These are phyloP conservation scores for Pugionium cornutum DNA, from an alignment of 345 rosid species.

Conservation along the genomic window DNA sequence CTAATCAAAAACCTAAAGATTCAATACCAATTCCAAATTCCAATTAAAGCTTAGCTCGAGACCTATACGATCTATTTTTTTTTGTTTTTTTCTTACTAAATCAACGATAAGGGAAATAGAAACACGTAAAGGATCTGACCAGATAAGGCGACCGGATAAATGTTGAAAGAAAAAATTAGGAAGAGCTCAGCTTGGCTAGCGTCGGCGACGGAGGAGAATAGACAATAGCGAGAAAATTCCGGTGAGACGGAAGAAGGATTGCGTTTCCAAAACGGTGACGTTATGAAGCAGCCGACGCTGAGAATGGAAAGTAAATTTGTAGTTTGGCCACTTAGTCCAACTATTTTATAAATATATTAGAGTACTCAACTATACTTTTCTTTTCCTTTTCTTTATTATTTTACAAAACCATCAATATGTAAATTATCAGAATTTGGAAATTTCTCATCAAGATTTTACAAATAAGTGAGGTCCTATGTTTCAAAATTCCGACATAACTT, in stretches of 20 bases:
- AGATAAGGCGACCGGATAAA: slow-evolving; percentile 12
- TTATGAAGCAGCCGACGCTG: slow-evolving; percentile 21
- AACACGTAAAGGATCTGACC: slow-evolving; percentile 31
- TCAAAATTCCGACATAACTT: neutral
- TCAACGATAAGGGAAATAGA: slow-evolving; percentile 12
- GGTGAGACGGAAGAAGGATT: slow-evolving; percentile 31
- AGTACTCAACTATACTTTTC: neutral
- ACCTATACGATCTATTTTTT: slow-evolving; percentile 1
- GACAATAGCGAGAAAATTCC: slow-evolving; percentile 18
- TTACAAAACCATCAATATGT: neutral
- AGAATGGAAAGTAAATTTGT: slow-evolving; percentile 28
- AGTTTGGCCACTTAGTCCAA: slow-evolving; percentile 24
- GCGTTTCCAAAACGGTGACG: slow-evolving; percentile 21
- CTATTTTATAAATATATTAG: neutral
- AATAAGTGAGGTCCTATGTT: neutral
- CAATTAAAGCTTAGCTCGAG: neutral
- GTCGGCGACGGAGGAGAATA: slow-evolving; percentile 6
- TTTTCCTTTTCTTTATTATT: too few relatives aligned
- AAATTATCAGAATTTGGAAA: neutral
- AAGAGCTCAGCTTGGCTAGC: slow-evolving; percentile 5
- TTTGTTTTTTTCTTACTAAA: neutral
- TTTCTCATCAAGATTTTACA: neutral
- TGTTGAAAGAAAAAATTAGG: slow-evolving; percentile 14
- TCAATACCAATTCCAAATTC: slow-evolving; percentile 11
- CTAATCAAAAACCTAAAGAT: slow-evolving; percentile 13